Base-by-base conservation (phyloP, 2,329 filamentous ascomycete species). In the Amauroascus niger region DNA sequence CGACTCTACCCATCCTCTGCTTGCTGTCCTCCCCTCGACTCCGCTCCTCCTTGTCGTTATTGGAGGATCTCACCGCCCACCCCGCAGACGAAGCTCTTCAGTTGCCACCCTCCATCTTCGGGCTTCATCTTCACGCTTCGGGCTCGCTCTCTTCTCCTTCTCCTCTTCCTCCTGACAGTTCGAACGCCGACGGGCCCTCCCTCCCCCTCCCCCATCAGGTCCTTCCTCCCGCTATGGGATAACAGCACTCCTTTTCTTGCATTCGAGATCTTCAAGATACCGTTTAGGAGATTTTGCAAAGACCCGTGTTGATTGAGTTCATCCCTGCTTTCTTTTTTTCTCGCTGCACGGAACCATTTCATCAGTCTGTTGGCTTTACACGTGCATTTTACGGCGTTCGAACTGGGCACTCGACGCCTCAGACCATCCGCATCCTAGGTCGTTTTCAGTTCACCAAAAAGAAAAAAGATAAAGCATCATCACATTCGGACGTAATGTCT, bases 21-120 rank as follows among this genome's bases (percentile, higher is more conserved):
- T 33, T 24, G 26, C 40, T 46, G 44, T 43, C 48, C 20, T 18
- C 48, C 35, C 48, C 48, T 50, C 49, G 26, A 18, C n/a, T n/a
- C n/a, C n/a, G n/a, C n/a, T n/a, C n/a, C n/a, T n/a, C n/a, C n/a
- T 32, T n/a, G 24, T 26, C 50, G 22, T 16, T 13, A 46, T 52
- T 46, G 43, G 49, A 39, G n/a, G 40, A 20, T 32, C 49, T 33
- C 37, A 39, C 49, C 49, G 40, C 49, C n/a, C 49, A 51, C 49
- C 49, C 49, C 49, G 28, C 49, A 51, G 41, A 35, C 49, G 35
- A 43, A n/a, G 39, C 49, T 51, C 18, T 26, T 24, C 14, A 24
- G 7, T 50, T 41, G 37, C 39, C 46, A 49, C 46, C 46, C 41
- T 45, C 24, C 22, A 45, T 18, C 41, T 45, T 43, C 26, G 39